Conservation (phyloP, 805 yeast genomes). For the Myxozyma nipponensis region DNA sequence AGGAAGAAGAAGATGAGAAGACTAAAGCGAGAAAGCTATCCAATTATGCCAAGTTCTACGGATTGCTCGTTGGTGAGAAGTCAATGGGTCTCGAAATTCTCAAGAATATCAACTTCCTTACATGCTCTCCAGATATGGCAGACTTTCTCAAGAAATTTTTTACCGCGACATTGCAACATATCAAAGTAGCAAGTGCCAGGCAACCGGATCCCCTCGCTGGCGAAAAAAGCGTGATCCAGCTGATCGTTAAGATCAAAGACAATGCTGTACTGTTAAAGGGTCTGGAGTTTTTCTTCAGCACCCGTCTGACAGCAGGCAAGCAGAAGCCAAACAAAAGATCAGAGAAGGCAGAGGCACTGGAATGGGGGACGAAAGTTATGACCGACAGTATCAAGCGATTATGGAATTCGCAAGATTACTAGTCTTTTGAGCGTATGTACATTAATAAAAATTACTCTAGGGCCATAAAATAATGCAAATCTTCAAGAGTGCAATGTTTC, state of each 20-base stretch:
- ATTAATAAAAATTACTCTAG: slow-evolving; percentile 51
- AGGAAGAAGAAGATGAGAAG: slow-evolving; percentile 44
- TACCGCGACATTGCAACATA: slow-evolving; percentile 15
- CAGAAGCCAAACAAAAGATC: slow-evolving; percentile 4
- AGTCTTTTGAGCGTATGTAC: slow-evolving; percentile 41
- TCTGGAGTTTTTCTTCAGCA: slow-evolving; percentile 55
- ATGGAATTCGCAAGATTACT: neutral
- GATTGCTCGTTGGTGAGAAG: slow-evolving; percentile 68
- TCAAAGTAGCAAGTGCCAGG: slow-evolving; percentile 21
- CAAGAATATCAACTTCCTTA: slow-evolving; percentile 29
- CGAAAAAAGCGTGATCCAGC: slow-evolving; percentile 48
- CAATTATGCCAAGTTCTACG: slow-evolving; percentile 78
- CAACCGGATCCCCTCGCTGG: slow-evolving; percentile 39
- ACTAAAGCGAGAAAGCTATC: slow-evolving; percentile 55
- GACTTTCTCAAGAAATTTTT: slow-evolving; percentile 17
- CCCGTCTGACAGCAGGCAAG: slow-evolving; percentile 29
- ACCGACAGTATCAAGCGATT: neutral
- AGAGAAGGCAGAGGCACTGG: neutral
- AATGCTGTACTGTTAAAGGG: slow-evolving; percentile 61
- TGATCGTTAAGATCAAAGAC: slow-evolving; percentile 53
- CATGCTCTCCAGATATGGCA: slow-evolving; percentile 12
- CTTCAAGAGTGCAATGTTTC: too few species aligned
- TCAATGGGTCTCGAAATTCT: slow-evolving; percentile 69
- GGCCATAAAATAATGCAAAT: too few species aligned
- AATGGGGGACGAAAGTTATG: neutral